These are phyloP conservation scores for Leonotis leonurus DNA, from an alignment of 257 asterid genomes.

Conservation along the genomic window DNA sequence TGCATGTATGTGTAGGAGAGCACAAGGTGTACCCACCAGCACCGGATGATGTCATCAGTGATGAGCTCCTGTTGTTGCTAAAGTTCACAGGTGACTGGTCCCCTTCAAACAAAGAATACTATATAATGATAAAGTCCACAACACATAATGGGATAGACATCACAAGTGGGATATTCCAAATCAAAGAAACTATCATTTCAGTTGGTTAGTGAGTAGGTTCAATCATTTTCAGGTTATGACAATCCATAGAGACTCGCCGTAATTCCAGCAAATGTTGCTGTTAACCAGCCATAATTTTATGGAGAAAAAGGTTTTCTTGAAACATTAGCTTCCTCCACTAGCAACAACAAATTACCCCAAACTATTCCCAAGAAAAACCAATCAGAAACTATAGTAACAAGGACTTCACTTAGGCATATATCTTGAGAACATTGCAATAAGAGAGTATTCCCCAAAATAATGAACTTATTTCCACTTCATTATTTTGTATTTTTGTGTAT, in stretches of 20 bases:
- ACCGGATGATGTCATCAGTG: slow-evolving; percentile 17
- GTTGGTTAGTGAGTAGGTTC: not conserved
- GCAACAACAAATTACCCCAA: not conserved
- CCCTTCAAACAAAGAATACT: slow-evolving; percentile 3
- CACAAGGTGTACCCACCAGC: slow-evolving; percentile 1
- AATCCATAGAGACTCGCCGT: not conserved
- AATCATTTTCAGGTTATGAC: not conserved
- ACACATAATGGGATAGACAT: not conserved
- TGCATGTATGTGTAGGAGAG: not conserved
- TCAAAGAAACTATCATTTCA: not conserved
- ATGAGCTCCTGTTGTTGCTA: not conserved
- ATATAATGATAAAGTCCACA: not conserved
- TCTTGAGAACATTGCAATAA: not conserved
- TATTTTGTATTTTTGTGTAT: not conserved
- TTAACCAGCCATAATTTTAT: not conserved
- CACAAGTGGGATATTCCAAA: not conserved
- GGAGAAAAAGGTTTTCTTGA: not conserved
- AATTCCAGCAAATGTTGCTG: not conserved
- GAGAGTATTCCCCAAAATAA: not conserved
- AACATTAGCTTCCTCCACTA: not conserved
- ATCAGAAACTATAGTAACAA: not conserved
- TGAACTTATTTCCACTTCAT: not conserved
- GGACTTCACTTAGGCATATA: not conserved
- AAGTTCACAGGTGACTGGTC: not conserved
- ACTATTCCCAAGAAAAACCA: not conserved